Evolutionary conservation across 2,329 filamentous ascomycete genomes (phyloP), one percentile per base, ranked within the genome.

Genomic region (Nigrospora sphaerica): DNA sequence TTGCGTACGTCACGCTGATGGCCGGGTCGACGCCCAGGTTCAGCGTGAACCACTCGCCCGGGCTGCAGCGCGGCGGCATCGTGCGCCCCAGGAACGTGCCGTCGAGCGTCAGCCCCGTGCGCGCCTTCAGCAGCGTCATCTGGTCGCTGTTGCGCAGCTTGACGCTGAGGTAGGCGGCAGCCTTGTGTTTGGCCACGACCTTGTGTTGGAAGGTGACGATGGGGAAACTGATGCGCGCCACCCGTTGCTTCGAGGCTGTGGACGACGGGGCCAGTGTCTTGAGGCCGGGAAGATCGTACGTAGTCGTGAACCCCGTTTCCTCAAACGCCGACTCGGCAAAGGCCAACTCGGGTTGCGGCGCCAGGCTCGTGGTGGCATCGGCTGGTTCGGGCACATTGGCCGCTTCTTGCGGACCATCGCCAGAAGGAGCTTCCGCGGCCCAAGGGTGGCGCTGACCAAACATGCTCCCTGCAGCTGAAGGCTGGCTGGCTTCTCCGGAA

Each of bases 81-180:
- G 74, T 72, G 46, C 76, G 76, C 4, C 81, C 80, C 46, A 85
- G 65, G 62, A 84, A 85, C 10, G 71, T 71, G 3, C 78, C 77
- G 56, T 85, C 81, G n/a, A 85, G 72, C 0, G 77, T 83, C 9
- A 85, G 66, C 6, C 79, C 77, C 0, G 72, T 70, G 1, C 70
- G 69, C 5, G 80, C 80, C 42, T 67, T 66, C 17, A 82, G 71
- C 7, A 85, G 66, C 0, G 77, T 76, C 38, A 81, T 67, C 50
- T 71, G 72, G 56, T 73, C 78, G 14, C 60, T 66, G 59, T 85
- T 85, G 43, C 68, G 70, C 36, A 85, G 61, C 31, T 71, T 69
- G 14, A 78, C 78, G 49, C 77, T 75, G 44, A 85, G 72, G 64
- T 80, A 83, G 1, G 80, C 81, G 3, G 68, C 74, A 3, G 76